Percentiles rank a stretch among this genome's conserved stretches.
phyloP scores from a whole-genome alignment of 2,329 filamentous ascomycete genomes.

The Leptographium wingfieldii region DNA sequence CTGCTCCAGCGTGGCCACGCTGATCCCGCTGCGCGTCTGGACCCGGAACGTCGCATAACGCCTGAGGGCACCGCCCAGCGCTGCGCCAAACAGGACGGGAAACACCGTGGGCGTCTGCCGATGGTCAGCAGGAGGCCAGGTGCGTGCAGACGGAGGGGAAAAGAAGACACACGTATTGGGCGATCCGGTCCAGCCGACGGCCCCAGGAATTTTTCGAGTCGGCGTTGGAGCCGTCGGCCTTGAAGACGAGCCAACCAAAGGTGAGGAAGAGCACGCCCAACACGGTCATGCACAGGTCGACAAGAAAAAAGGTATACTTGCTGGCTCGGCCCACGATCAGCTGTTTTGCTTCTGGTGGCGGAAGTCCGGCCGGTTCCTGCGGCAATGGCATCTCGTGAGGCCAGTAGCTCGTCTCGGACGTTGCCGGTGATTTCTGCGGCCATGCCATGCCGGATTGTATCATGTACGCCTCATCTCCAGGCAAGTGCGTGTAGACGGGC shows the following conservation, averaged over 20 bases:
- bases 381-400: too few relatives aligned
- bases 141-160: too few relatives aligned
- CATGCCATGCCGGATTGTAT: too few relatives aligned
- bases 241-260: slow-evolving; percentile 2
- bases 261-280: slow-evolving; percentile 2
- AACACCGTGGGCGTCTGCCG: slow-evolving; percentile 15
- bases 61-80: slow-evolving; percentile 16
- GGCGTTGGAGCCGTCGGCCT: not conserved
- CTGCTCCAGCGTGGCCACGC: slow-evolving; percentile 17
- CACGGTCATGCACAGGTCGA: slow-evolving; percentile 1
- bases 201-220: not conserved
- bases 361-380: too few relatives aligned
- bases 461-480: too few relatives aligned
- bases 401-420: too few relatives aligned
- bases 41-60: slow-evolving; percentile 17
- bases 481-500: too few relatives aligned
- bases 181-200: not conserved
- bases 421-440: too few relatives aligned
- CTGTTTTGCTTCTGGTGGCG: too few relatives aligned
- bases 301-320: not conserved
- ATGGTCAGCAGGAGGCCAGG: slow-evolving; percentile 4
- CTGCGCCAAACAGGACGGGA: slow-evolving; percentile 18
- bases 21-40: slow-evolving; percentile 14
- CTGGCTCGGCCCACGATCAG: too few relatives aligned
- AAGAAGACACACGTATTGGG: slow-evolving; percentile 3